These are phyloP conservation scores for Pleurotus sapidus DNA, from an alignment of 768 basidiomycete genomes.

Conservation along the genomic window DNA sequence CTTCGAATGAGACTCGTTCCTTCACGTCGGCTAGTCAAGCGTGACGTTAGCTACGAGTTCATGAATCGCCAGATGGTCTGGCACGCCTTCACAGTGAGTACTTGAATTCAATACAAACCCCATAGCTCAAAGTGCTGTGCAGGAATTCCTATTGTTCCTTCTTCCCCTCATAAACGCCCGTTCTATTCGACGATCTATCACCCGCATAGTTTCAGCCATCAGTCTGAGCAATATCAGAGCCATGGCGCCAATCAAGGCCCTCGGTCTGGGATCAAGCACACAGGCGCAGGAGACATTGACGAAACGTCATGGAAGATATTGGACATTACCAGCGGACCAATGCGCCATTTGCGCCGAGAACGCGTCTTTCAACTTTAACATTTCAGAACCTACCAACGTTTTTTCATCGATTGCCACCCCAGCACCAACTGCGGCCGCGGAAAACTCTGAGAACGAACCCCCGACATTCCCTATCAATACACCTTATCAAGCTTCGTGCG, in stretches of 20 bases:
- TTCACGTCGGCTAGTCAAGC: constrained; percentile 60
- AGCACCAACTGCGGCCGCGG: constrained; percentile 15
- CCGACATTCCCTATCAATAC: constrained; percentile 69
- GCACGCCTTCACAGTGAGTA: constrained; percentile 93
- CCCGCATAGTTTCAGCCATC: constrained; percentile 30
- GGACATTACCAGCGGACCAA: constrained; percentile 64
- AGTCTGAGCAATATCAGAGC: constrained; percentile 25
- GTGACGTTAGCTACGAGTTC: constrained; percentile 95
- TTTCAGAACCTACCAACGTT: constrained; percentile 50
- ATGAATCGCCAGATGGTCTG: constrained; percentile 99
- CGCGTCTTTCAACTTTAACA: constrained; percentile 56
- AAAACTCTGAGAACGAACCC: constrained; percentile 35
- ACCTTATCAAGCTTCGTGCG: constrained; percentile 82
- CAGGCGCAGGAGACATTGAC: constrained; percentile 8
- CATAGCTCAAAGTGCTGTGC: constrained; percentile 6
- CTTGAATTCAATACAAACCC: background rate
- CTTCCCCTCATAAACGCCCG: constrained; percentile 80
- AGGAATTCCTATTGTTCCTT: constrained; percentile 96
- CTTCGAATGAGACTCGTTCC: constrained; percentile 75
- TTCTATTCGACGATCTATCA: constrained; percentile 55
- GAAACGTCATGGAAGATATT: constrained; percentile 56
- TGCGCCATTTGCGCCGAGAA: constrained; percentile 92
- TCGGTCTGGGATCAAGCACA: constrained; percentile 1
- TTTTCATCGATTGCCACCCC: constrained; percentile 35
- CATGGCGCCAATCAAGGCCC: constrained; percentile 22